Evolutionary conservation across 805 yeast genomes (phyloP).

Genomic region (Metschnikowia corniflorae): DNA sequence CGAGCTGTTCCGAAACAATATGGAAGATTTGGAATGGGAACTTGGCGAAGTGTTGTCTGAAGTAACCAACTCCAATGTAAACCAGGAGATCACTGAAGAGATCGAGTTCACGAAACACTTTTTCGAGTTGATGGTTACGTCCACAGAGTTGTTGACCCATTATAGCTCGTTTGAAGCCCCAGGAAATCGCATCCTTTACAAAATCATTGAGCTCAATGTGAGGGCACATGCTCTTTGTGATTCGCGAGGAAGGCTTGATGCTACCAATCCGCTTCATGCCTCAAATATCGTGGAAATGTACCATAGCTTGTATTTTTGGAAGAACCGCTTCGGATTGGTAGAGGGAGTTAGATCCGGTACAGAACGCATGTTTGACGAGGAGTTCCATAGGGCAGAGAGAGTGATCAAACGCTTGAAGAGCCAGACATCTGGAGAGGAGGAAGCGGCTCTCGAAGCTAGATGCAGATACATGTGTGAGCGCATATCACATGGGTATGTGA

Average conservation of each 20-base stretch:
- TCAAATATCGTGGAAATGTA: neutral
- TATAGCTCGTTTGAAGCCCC: neutral
- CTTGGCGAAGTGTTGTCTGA: neutral
- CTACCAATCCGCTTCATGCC: no score
- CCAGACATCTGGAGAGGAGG: no score
- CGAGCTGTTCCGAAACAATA: neutral
- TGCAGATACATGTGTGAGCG: neutral
- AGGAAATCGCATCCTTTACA: conserved; percentile 3
- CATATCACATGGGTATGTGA: no score
- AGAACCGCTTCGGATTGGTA: neutral
- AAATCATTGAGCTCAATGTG: conserved; percentile 3
- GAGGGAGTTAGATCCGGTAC: neutral
- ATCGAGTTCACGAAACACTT: neutral
- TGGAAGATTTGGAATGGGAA: neutral
- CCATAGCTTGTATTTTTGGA: neutral
- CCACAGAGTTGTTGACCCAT: neutral
- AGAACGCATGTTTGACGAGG: neutral
- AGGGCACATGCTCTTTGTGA: neutral
- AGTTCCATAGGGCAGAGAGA: neutral
- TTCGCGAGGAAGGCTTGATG: neutral
- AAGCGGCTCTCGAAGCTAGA: neutral
- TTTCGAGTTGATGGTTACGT: neutral
- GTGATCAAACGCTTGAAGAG: neutral
- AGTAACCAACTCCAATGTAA: neutral
- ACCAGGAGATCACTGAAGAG: neutral